Evolutionary conservation across 441 rosid species (phyloP).

Genomic region (Populus hybrid): DNA sequence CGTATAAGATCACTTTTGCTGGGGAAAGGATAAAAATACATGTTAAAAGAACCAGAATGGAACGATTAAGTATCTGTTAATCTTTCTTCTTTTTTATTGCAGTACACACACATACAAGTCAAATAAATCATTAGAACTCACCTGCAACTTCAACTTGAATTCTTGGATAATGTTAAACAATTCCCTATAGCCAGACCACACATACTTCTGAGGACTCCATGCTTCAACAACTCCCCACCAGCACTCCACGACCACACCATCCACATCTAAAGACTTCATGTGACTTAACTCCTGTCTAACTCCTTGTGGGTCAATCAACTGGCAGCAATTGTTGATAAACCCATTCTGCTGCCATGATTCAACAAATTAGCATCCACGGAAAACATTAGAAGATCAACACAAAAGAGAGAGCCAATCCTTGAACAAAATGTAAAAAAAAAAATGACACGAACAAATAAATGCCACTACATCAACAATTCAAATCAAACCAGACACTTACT

Average conservation of each 20-base stretch:
- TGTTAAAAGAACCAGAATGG: not conserved
- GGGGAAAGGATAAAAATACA: not conserved
- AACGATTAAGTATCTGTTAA: not conserved
- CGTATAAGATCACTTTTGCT: not conserved
- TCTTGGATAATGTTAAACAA: slow-evolving; percentile 74
- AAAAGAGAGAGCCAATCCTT: not conserved
- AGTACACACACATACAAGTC: not conserved
- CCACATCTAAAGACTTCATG: slow-evolving; percentile 71
- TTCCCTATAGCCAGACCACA: slow-evolving; percentile 87
- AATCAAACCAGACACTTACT: slow-evolving; percentile 41
- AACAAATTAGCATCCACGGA: slow-evolving; percentile 11
- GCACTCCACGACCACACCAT: slow-evolving; percentile 84
- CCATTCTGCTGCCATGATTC: slow-evolving; percentile 59
- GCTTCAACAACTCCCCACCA: slow-evolving; percentile 99
- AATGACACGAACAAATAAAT: slow-evolving; percentile 8
- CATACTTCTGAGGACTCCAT: slow-evolving; percentile 86
- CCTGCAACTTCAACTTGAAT: slow-evolving; percentile 91
- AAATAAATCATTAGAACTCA: slow-evolving; percentile 23
- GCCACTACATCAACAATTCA: not conserved
- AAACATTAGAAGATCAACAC: not conserved
- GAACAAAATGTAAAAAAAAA: not conserved
- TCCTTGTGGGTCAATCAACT: slow-evolving; percentile 81
- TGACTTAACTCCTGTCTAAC: slow-evolving; percentile 70
- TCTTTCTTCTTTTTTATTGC: not conserved
- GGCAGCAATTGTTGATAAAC: slow-evolving; percentile 79